Base-by-base conservation (phyloP, 805 yeast genomes). In the Torulaspora gathmanii region DNA sequence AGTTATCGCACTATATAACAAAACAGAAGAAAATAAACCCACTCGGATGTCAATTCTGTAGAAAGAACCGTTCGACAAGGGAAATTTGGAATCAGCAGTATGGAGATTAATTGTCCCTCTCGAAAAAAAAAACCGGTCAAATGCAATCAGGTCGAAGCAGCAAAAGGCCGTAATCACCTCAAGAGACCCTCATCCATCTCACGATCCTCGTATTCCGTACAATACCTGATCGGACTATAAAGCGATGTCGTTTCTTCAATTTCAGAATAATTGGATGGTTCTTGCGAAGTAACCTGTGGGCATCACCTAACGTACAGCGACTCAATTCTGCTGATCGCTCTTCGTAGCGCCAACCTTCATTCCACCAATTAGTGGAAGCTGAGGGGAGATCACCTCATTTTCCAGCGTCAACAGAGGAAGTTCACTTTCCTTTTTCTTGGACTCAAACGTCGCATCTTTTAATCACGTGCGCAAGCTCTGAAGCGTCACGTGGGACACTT, bases 301-400 rank as follows among this genome's bases (percentile, higher is more conserved):
- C 44, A 41, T 41, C 44, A 41, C 44, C 44, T 41, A 41, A 41
- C 44, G 29, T 26, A 19, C 12, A 15, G 13, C 22, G 9, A 26
- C 10, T 37, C 31, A 16, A 15, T 19, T 31, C 34, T 31, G 12
- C 20, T 11, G 12, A 33, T 16, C 19, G 19, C 27, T 26, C 22
- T 37, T 28, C 16, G 31, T 36, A 16, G 31, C 13, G 19, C 13
- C 11, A 22, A 29, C 19, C 27, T 19, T 26, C 34, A 16, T 17
- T 22, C 34, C 19, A 8, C 15, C 28, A 8, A 29, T 22, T 39
- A 39, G 42, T 31, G 42, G 42, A 39, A 39, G 42, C 42, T n/a
- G 5, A 10, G 3, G 4, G 13, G n/a, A 13, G 10, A 20, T 29
- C 34, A 23, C 34, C 33, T 28, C 12, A 28, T 20, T 28, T 38